Evolutionary conservation across 1,139 yeast species (phyloP).

Genomic region (Hemisphaericaspora xylofermentans): DNA sequence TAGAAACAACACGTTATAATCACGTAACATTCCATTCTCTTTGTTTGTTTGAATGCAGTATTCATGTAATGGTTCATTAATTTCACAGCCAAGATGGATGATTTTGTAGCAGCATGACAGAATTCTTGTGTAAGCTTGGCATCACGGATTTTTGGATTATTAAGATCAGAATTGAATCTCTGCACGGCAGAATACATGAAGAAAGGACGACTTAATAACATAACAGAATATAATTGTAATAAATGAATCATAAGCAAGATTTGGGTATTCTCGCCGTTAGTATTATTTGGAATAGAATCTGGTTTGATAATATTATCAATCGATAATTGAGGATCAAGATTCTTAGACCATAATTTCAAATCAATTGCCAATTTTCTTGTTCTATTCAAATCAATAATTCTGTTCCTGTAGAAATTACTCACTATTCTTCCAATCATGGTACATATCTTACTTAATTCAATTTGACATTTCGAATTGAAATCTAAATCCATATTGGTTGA

Average conservation of each 20-base stretch:
- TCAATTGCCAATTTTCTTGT: conserved; percentile 41
- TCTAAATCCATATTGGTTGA: conserved; percentile 9
- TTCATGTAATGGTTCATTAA: conserved; percentile 18
- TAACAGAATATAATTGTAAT: conserved; percentile 39
- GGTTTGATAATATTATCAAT: conserved; percentile 22
- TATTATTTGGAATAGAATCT: conserved; percentile 14
- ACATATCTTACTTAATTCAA: conserved; percentile 16
- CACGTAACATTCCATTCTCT: conserved; percentile 18
- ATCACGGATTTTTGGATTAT: conserved; percentile 8
- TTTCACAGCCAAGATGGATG: conserved; percentile 18
- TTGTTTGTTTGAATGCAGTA: conserved; percentile 13
- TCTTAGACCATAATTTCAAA: conserved; percentile 38
- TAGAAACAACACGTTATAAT: conserved; percentile 19
- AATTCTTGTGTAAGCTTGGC: conserved; percentile 13
- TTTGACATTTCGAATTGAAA: conserved; percentile 17
- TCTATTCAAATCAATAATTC: conserved; percentile 30
- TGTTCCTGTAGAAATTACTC: conserved; percentile 28
- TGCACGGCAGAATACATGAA: conserved; percentile 29
- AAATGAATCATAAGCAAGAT: conserved; percentile 35
- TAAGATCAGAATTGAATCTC: conserved; percentile 8
- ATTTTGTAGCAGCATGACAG: conserved; percentile 18
- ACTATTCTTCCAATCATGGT: conserved; percentile 34
- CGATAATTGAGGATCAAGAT: conserved; percentile 28
- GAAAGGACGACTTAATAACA: conserved; percentile 47
- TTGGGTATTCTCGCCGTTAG: conserved; percentile 19